Percentiles rank a stretch among this genome's conserved stretches.
Conservation (phyloP, 2,329 filamentous ascomycete species). For the Massarina eburnea region DNA sequence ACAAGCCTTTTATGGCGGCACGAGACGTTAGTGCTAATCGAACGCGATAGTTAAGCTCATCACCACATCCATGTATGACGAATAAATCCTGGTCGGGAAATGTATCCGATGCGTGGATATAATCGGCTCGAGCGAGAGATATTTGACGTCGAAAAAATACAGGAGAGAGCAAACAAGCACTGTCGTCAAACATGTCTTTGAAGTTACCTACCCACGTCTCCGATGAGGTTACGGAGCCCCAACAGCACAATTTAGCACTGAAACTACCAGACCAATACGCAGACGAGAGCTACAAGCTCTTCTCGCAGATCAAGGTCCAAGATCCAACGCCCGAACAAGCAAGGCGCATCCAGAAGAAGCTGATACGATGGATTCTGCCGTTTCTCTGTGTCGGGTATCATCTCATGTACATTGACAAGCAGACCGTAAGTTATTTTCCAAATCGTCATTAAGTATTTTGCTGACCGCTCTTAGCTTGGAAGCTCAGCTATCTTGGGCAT, state of each 20-base stretch:
- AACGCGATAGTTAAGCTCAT: neutral
- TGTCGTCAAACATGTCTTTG: too few relatives aligned
- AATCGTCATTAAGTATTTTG: neutral
- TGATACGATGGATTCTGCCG: conserved; percentile 41
- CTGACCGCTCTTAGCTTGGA: conserved; percentile 8
- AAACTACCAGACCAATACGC: conserved; percentile 44
- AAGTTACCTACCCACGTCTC: neutral
- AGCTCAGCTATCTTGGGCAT: conserved; percentile 35
- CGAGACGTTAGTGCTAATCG: neutral
- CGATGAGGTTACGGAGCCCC: neutral
- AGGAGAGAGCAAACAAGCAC: too few relatives aligned
- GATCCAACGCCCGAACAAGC: conserved; percentile 41
- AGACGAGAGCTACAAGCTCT: conserved; percentile 48
- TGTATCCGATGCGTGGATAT: too few relatives aligned
- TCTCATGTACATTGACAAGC: conserved; percentile 46
- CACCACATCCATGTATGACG: neutral
- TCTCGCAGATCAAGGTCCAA: conserved; percentile 41
- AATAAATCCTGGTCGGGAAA: neutral
- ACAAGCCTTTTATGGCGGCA: neutral
- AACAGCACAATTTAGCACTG: conserved; percentile 9
- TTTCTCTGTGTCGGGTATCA: conserved; percentile 46
- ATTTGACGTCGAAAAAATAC: too few relatives aligned
- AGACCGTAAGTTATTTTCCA: conserved; percentile 30
- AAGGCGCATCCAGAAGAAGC: conserved; percentile 38
- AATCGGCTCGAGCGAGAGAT: too few relatives aligned